Evolutionary conservation across 768 basidiomycete genomes (phyloP).

Genomic region (Fistulinella prunicolor): DNA sequence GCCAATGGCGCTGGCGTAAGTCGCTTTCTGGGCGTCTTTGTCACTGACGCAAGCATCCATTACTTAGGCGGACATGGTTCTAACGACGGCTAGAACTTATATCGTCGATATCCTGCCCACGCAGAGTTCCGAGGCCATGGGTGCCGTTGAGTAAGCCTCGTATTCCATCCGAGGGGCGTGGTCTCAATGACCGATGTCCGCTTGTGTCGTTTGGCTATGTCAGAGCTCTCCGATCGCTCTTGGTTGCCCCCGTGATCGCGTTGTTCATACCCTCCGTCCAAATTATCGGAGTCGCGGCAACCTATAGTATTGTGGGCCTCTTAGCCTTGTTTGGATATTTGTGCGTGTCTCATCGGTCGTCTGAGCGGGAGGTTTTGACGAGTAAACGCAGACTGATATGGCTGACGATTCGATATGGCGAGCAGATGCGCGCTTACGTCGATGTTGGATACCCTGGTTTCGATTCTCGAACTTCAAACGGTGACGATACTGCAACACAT

Average conservation of each 20-base stretch:
- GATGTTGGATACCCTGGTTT: conserved; percentile 52
- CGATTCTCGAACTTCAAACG: not conserved
- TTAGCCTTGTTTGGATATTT: conserved; percentile 49
- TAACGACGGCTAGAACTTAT: conserved; percentile 56
- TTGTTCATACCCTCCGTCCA: conserved; percentile 44
- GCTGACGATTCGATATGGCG: conserved; percentile 54
- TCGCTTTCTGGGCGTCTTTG: not conserved
- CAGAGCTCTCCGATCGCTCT: conserved; percentile 24
- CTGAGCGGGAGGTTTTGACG: not conserved
- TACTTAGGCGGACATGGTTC: conserved; percentile 57
- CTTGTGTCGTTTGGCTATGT: not conserved
- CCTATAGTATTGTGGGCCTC: conserved; percentile 46
- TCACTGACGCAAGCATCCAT: not conserved
- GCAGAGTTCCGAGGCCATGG: conserved; percentile 60
- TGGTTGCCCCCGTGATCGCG: conserved; percentile 14
- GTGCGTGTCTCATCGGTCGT: conserved; percentile 38
- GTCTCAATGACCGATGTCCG: not conserved
- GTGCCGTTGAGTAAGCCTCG: conserved; percentile 48
- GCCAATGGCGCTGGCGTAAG: conserved; percentile 64
- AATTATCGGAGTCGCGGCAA: conserved; percentile 46
- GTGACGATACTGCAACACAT: not conserved
- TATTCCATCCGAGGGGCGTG: not conserved
- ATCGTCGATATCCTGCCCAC: conserved; percentile 57
- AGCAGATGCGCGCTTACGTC: conserved; percentile 51
- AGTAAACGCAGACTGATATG: conserved; percentile 44